These are phyloP conservation scores for Suillus sp. DNA, from an alignment of 768 basidiomycete species.

Conservation along the genomic window DNA sequence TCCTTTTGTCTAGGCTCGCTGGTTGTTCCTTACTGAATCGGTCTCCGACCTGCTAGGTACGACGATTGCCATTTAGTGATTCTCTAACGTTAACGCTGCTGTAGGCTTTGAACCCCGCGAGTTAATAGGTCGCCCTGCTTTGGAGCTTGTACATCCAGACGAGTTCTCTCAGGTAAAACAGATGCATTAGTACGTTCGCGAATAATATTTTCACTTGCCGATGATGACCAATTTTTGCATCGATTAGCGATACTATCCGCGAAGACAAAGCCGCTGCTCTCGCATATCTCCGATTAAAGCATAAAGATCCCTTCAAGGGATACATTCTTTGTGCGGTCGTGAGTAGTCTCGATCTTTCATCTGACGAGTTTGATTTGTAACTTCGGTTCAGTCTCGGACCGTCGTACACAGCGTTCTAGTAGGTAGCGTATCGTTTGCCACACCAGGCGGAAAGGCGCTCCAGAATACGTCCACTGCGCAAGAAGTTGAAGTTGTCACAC, in stretches of 20 bases:
- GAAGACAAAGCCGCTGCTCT: conserved; percentile 81
- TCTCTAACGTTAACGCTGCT: conserved; percentile 2
- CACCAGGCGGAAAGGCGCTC: conserved; percentile 71
- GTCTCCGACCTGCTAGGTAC: conserved; percentile 65
- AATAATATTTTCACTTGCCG: background rate
- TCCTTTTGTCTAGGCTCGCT: conserved; percentile 50
- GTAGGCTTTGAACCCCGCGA: conserved; percentile 76
- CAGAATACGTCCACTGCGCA: conserved; percentile 84
- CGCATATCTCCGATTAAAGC: conserved; percentile 75
- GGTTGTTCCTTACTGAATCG: conserved; percentile 69
- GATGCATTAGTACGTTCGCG: conserved; percentile 64
- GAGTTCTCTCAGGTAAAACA: conserved; percentile 67
- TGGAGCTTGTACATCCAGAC: conserved; percentile 81
- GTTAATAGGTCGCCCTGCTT: conserved; percentile 65
- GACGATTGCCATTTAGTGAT: conserved; percentile 9
- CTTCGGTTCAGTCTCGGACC: conserved; percentile 50
- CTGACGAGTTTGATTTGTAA: conserved; percentile 9
- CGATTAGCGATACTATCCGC: conserved; percentile 66
- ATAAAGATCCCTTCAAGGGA: conserved; percentile 77
- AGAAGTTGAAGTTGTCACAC: conserved; percentile 75
- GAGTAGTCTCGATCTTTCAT: conserved; percentile 31
- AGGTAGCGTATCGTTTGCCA: conserved; percentile 78
- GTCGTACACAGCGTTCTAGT: conserved; percentile 74
- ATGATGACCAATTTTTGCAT: conserved; percentile 3
- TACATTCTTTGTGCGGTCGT: conserved; percentile 77